Evolutionary conservation across 2,329 filamentous ascomycete species (phyloP), one percentile per base, ranked within the genome.

Genomic region (Emergomyces pasteurianus): DNA sequence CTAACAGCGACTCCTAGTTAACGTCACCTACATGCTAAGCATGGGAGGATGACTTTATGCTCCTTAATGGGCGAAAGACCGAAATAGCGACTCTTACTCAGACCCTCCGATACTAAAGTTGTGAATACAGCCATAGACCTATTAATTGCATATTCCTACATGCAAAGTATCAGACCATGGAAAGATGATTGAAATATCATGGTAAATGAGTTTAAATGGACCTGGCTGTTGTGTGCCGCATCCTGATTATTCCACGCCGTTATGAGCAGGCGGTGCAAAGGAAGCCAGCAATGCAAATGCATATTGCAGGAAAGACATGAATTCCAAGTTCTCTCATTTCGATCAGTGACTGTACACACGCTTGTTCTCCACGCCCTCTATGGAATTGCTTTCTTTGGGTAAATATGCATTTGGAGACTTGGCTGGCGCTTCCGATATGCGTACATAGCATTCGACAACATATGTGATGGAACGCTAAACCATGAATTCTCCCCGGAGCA

Each of bases 121-220:
- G 89, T 97, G 63, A 96, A 99, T 70, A 86, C 92, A 69, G 92
- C 94, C 0, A 95, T 99, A 60, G 87, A 94, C 64, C 79, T 97
- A 0, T 99, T 99, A 71, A 31, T 31, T 31, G 5, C 49, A 55
- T 34, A 59, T 18, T 40, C 4, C 23, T 42, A 23, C 36, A 1
- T 8, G 6, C 42, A 65, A 62, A 3, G 54, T 63, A 16, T 60
- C 40, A 14, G 61, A 40, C 14, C 47, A 57, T 34, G 14, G 10
- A 16, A 58, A 50, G 38, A 61, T 62, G 57, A 49, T 64, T 21
- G 54, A 63, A 49, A 63, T 18, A 31, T 62, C n/a, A 57, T 65
- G 21, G 62, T 59, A n/a, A 43, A 53, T 10, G 36, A 57, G 14
- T 42, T 28, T 26, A 49, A 28, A 10, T 38, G 10, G 26, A 52